phyloP scores from a whole-genome alignment of 768 basidiomycete species.

The Suillus paluster region DNA sequence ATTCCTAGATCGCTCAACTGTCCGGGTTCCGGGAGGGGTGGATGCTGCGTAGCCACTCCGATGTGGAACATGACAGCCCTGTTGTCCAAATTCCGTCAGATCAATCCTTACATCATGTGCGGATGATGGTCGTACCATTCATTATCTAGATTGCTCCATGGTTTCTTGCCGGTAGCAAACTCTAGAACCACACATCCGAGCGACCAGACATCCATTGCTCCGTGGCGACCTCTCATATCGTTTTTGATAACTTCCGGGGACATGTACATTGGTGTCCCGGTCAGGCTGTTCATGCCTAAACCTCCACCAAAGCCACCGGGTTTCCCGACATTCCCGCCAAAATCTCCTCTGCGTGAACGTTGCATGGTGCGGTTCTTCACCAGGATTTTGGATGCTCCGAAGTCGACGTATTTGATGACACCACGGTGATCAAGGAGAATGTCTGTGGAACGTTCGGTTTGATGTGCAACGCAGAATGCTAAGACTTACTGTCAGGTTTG shows the following conservation, averaged over 20 bases:
- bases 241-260: slow-evolving; percentile 98
- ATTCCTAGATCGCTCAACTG: slow-evolving; percentile 91
- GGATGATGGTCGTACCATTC: slow-evolving; percentile 73
- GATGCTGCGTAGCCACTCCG: slow-evolving; percentile 95
- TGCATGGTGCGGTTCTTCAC: slow-evolving; percentile 87
- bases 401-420: slow-evolving; percentile 96
- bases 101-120: not conserved
- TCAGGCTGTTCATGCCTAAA: slow-evolving; percentile 78
- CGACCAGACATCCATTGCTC: slow-evolving; percentile 99
- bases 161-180: slow-evolving; percentile 94
- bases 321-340: slow-evolving; percentile 38
- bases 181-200: slow-evolving; percentile 97
- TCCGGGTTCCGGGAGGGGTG: slow-evolving; percentile 89
- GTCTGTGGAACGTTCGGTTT: slow-evolving; percentile 54
- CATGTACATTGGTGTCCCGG: slow-evolving; percentile 99
- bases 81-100: not conserved
- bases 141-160: slow-evolving; percentile 98
- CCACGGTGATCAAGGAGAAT: slow-evolving; percentile 89
- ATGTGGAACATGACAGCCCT: slow-evolving; percentile 99
- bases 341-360: slow-evolving; percentile 63
- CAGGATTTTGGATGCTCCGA: slow-evolving; percentile 95
- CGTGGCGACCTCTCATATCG: slow-evolving; percentile 83
- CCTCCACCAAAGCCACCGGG: slow-evolving; percentile 41
- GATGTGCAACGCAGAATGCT: slow-evolving; percentile 7
- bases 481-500: slow-evolving; percentile 92